Evolutionary conservation across 2,329 filamentous ascomycete genomes (phyloP).

Genomic region (Aureobasidium sp.): DNA sequence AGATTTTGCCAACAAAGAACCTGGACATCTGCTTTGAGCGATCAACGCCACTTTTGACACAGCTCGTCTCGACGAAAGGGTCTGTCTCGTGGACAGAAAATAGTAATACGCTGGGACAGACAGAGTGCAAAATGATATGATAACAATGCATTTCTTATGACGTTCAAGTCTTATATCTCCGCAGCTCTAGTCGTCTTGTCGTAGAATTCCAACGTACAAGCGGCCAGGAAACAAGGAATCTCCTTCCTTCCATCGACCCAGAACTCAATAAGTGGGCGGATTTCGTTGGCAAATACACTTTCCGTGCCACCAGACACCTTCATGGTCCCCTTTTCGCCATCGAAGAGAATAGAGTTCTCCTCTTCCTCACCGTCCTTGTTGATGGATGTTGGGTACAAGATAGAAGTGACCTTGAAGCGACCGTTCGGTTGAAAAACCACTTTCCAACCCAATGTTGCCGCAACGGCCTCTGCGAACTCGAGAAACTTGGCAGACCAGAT

Average conservation of each 20-base stretch:
- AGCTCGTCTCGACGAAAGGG: not conserved
- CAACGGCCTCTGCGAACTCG: conserved; percentile 93
- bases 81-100: not conserved
- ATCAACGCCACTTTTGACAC: not conserved
- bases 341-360: conserved; percentile 66
- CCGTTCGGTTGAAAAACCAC: conserved; percentile 96
- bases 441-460: conserved; percentile 86
- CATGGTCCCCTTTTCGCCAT: conserved; percentile 93
- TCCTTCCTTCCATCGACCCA: conserved; percentile 93
- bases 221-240: conserved; percentile 87
- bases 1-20: not conserved
- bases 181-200: conserved; percentile 49
- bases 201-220: conserved; percentile 87
- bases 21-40: not conserved
- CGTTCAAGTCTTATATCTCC: not conserved
- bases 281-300: conserved; percentile 78
- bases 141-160: not conserved
- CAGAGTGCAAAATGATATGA: not conserved
- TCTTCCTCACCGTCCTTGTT: conserved; percentile 40
- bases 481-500: conserved; percentile 86
- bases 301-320: conserved; percentile 88
- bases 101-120: not conserved
- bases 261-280: conserved; percentile 80
- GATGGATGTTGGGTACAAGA: conserved; percentile 58
- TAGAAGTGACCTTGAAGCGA: conserved; percentile 82